Base-by-base conservation (phyloP, 805 yeast genomes). In the Metschnikowia dekortorum region DNA sequence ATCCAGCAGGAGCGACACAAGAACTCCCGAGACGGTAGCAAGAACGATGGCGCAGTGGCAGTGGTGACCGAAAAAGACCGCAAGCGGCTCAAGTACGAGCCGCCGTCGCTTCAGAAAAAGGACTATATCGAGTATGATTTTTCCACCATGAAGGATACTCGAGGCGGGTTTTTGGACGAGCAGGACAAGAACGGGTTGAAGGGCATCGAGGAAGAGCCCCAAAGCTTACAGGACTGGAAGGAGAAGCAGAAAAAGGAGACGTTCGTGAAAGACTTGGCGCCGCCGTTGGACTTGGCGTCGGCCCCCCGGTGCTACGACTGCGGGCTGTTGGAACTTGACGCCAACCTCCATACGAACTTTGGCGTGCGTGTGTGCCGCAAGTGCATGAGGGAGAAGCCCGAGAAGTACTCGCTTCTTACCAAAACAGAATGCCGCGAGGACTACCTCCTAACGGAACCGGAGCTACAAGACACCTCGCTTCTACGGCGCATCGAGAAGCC, bases 351-450 rank as follows among this genome's bases (percentile, higher is more conserved):
- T 60, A 78, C 84, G 9, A 81, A 82, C n/a, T 94, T 91, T 70
- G 71, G 85, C 30, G 68, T 69, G 1, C 74, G 88, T 11, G 97
- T 91, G 8, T 94, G 99, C 66, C 80, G 85, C 46, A 73, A 78
- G 46, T 94, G 99, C 66, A 82, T 81, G 33, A 81, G 81, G 58
- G 75, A 76, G 51, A 68, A 70, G 22, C 96, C 97, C 0, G 96
- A 94, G 37, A 94, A 94, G 61, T 94, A 92, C 65, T 81, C 98
- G 0, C 67, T 94, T 18, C 69, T 94, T 46, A 94, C 99, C 7
- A 94, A 94, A 68, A 94, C 99, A 0, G 99, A 94, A 68, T 90
- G 97, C 66, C 80, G 83, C 38, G 92, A 87, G 58, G 99, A 94
- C 69, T 94, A 94, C 65, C 78, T 94, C 39, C 66, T 94, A 30